Conservation (phyloP, 116 monocot species). For the Zostera marina region DNA sequence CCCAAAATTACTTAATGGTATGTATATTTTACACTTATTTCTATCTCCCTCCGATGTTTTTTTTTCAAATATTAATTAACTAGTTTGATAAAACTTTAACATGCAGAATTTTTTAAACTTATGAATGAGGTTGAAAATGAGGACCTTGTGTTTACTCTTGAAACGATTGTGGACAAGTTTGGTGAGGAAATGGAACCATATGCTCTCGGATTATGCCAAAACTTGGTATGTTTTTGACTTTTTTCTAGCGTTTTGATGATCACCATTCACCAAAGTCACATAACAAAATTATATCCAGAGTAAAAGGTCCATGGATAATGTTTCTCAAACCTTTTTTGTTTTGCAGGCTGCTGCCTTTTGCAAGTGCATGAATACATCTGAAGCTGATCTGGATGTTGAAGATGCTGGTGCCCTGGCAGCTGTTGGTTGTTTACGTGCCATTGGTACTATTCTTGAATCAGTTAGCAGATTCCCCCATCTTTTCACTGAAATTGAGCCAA, state of each 20-base stretch:
- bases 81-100: not conserved
- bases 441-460: constrained; percentile 95
- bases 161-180: constrained; percentile 94
- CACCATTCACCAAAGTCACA: too few relatives aligned
- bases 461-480: constrained; percentile 88
- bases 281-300: not conserved
- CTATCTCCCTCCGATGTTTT: not conserved
- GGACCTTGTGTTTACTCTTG: constrained; percentile 95
- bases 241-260: not conserved
- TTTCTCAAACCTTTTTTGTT: not conserved
- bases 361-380: constrained; percentile 73
- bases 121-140: constrained; percentile 99
- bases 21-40: not conserved
- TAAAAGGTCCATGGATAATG: not conserved
- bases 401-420: constrained; percentile 92
- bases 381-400: constrained; percentile 75
- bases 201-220: constrained; percentile 93
- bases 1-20: constrained; percentile 96
- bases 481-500: constrained; percentile 82
- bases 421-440: constrained; percentile 94
- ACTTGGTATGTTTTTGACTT: constrained; percentile 54
- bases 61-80: not conserved
- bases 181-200: constrained; percentile 99
- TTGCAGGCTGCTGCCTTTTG: constrained; percentile 85
- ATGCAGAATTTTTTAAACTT: constrained; percentile 91